Evolutionary conservation across 176 grass and related monocot species (phyloP).

Genomic region (Eragrostis nindensis): DNA sequence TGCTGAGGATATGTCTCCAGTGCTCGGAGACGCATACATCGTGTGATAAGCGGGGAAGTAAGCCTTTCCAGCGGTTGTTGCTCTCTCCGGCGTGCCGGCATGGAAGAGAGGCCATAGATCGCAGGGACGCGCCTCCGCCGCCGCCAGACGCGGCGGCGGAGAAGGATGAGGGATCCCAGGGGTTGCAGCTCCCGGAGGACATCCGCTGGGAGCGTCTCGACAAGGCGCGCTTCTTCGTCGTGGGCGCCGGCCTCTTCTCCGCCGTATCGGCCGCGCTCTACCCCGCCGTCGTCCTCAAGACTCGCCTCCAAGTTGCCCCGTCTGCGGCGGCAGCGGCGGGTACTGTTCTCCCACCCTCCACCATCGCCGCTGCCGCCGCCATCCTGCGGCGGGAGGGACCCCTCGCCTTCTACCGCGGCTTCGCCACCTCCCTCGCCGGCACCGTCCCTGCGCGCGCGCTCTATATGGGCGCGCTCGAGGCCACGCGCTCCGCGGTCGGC

Average conservation of each 20-base stretch:
- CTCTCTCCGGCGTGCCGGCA: slow-evolving; percentile 15
- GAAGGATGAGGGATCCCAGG: slow-evolving; percentile 33
- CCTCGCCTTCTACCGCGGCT: slow-evolving; percentile 78
- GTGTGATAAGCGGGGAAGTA: background rate
- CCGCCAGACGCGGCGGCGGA: slow-evolving; percentile 48
- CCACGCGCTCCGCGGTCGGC: slow-evolving; percentile 59
- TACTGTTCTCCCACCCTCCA: slow-evolving; percentile 42
- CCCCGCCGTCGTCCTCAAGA: slow-evolving; percentile 79
- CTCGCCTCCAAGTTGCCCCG: slow-evolving; percentile 66
- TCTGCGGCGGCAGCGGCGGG: background rate
- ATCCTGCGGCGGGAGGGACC: slow-evolving; percentile 68
- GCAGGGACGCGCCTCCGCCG: slow-evolving; percentile 42
- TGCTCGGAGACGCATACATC: background rate
- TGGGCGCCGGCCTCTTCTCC: slow-evolving; percentile 56
- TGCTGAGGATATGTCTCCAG: background rate
- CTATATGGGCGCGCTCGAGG: slow-evolving; percentile 80
- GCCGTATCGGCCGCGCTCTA: slow-evolving; percentile 61
- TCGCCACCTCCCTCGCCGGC: slow-evolving; percentile 69
- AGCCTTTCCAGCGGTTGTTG: background rate
- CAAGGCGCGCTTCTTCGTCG: slow-evolving; percentile 60
- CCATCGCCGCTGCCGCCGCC: slow-evolving; percentile 37
- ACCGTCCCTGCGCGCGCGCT: slow-evolving; percentile 79
- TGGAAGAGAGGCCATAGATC: slow-evolving; percentile 67
- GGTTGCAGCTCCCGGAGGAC: slow-evolving; percentile 44
- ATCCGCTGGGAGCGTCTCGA: slow-evolving; percentile 59